phyloP scores from a whole-genome alignment of 2,329 filamentous ascomycete species.

The Shiraia bambusicola region DNA sequence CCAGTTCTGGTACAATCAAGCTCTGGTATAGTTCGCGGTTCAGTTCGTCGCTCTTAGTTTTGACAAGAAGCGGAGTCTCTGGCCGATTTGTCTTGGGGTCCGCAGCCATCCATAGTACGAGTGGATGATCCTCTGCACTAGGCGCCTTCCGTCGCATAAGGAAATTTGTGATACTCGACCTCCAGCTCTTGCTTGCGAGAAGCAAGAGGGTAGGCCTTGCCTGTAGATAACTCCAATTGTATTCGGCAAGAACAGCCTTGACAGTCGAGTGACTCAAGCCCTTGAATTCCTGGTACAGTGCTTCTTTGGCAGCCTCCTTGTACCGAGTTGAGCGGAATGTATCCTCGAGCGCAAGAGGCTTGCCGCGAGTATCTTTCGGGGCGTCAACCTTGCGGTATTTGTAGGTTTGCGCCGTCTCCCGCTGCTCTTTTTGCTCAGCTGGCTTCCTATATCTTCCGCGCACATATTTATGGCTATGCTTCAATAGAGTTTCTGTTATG shows the following conservation, averaged over 20 bases:
- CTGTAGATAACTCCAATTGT: constrained; percentile 75
- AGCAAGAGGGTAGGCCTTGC: constrained; percentile 69
- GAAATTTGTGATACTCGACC: constrained; percentile 70
- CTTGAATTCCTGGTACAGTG: constrained; percentile 74
- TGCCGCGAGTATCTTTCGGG: constrained; percentile 34
- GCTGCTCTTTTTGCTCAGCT: constrained; percentile 39
- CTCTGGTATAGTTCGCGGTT: constrained; percentile 53
- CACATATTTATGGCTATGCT: constrained; percentile 69
- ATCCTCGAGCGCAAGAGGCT: constrained; percentile 59
- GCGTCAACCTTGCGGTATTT: constrained; percentile 36
- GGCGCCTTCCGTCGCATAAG: constrained; percentile 65
- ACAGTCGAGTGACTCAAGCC: constrained; percentile 72
- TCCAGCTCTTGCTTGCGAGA: constrained; percentile 74
- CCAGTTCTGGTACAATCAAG: constrained; percentile 48
- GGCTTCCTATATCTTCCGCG: constrained; percentile 61
- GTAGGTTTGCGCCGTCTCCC: constrained; percentile 32
- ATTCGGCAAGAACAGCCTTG: constrained; percentile 76
- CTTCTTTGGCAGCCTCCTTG: constrained; percentile 65
- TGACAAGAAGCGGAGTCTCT: constrained; percentile 62
- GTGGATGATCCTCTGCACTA: constrained; percentile 57
- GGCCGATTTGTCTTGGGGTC: constrained; percentile 53
- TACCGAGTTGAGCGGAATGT: constrained; percentile 69
- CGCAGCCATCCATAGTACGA: constrained; percentile 66
- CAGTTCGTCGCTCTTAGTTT: constrained; percentile 62
- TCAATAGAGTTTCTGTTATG: constrained; percentile 74